A percentile compares a stretch with the other conserved stretches of the same genome.
These are phyloP conservation scores for Kodamaea arcana DNA, from an alignment of 1,139 yeast genomes.

Conservation along the genomic window DNA sequence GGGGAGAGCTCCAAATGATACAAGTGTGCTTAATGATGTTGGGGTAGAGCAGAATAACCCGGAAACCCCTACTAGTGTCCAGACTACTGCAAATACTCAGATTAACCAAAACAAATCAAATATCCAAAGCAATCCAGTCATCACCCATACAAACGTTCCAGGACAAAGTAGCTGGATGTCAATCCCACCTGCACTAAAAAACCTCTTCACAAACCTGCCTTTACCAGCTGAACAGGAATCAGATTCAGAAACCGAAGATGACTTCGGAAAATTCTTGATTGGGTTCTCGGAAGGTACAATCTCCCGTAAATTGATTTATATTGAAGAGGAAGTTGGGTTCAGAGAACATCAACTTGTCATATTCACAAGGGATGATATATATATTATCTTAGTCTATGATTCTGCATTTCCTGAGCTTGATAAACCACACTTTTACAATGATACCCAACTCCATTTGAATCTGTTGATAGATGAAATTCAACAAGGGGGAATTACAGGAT, in stretches of 20 bases:
- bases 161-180: constrained; percentile 20
- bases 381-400: constrained; percentile 28
- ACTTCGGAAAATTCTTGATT: constrained; percentile 23
- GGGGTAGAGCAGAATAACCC: background rate
- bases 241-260: constrained; percentile 15
- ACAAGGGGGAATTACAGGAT: constrained; percentile 13
- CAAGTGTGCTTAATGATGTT: background rate
- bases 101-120: background rate
- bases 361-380: constrained; percentile 21
- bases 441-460: constrained; percentile 11
- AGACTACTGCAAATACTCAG: background rate
- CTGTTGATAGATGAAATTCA: constrained; percentile 23
- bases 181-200: constrained; percentile 22
- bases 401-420: constrained; percentile 15
- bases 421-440: constrained; percentile 4
- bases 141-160: background rate
- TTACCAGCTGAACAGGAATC: constrained; percentile 2
- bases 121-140: too few species aligned
- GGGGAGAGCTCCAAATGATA: background rate
- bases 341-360: constrained; percentile 33
- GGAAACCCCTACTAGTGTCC: background rate
- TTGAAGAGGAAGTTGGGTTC: constrained; percentile 13
- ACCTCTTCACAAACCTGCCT: constrained; percentile 2
- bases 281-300: constrained; percentile 22
- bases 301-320: constrained; percentile 25